A percentile compares a stretch with the other conserved stretches of the same genome.
These are phyloP conservation scores for Hygrophorus pudorinus DNA, from an alignment of 768 basidiomycete genomes.

Conservation along the genomic window DNA sequence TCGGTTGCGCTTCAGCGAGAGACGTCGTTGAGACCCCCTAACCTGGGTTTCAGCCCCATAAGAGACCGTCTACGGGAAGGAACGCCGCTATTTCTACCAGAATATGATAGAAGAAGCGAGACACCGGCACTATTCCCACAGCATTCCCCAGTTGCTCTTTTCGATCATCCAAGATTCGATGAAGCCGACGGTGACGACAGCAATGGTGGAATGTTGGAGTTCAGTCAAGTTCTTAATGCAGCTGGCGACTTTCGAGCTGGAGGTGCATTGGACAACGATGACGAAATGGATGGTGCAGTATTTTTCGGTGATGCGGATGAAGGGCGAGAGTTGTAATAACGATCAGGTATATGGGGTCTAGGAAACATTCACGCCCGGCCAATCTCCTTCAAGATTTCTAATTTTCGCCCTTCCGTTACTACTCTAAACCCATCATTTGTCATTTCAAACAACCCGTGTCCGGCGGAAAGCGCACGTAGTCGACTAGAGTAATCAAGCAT, in stretches of 20 bases:
- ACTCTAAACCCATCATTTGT: constrained; percentile 63
- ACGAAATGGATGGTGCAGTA: constrained; percentile 62
- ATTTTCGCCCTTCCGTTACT: constrained; percentile 49
- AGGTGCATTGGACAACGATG: constrained; percentile 60
- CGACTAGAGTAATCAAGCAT: constrained; percentile 77
- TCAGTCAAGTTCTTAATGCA: constrained; percentile 62
- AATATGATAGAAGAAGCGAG: constrained; percentile 31
- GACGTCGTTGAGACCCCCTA: constrained; percentile 16
- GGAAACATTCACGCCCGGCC: constrained; percentile 36
- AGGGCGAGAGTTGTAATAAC: constrained; percentile 41
- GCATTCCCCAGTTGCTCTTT: constrained; percentile 20
- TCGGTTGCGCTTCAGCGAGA: constrained; percentile 10
- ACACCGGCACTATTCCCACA: constrained; percentile 26
- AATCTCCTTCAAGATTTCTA: constrained; percentile 71
- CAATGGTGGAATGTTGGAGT: constrained; percentile 54
- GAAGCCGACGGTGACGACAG: constrained; percentile 25
- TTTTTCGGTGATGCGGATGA: constrained; percentile 84
- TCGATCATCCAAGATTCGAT: constrained; percentile 27
- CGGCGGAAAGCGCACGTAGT: constrained; percentile 72
- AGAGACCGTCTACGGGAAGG: constrained; percentile 22
- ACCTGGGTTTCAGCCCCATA: constrained; percentile 18
- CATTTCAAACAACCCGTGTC: constrained; percentile 78
- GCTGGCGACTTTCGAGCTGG: constrained; percentile 47
- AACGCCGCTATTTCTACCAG: constrained; percentile 72
- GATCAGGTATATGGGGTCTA: constrained; percentile 10